phyloP scores from a whole-genome alignment of 2,329 filamentous ascomycete species.

The Lachnellula occidentalis region DNA sequence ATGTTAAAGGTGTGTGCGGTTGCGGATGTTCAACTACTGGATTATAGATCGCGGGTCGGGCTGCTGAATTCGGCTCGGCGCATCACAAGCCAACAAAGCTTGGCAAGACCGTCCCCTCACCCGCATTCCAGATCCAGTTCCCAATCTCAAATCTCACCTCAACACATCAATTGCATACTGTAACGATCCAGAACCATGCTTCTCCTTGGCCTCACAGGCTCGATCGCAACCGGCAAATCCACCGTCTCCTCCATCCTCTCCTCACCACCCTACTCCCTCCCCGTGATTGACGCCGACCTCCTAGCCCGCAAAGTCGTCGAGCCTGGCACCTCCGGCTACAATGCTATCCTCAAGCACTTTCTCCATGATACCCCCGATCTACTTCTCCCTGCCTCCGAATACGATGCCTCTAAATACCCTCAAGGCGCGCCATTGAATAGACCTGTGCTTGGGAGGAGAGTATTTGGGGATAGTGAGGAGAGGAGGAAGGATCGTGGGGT shows the following conservation, averaged over 20 bases:
- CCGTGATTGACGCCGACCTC: constrained; percentile 89
- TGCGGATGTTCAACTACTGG: too few species aligned
- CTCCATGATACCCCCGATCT: constrained; percentile 78
- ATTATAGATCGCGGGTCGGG: too few species aligned
- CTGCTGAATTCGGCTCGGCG: too few species aligned
- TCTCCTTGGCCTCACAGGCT: constrained; percentile 91
- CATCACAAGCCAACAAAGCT: too few species aligned
- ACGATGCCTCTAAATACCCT: constrained; percentile 41
- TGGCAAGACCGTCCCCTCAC: too few species aligned
- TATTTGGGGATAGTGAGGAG: constrained; percentile 77
- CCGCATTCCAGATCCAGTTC: too few species aligned
- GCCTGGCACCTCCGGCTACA: constrained; percentile 80
- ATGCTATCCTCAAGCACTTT: constrained; percentile 77
- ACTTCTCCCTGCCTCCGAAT: constrained; percentile 56
- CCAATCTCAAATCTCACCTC: too few species aligned
- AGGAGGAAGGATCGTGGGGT: constrained; percentile 65
- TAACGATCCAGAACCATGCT: constrained; percentile 55
- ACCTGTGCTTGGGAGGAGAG: constrained; percentile 73
- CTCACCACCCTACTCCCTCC: constrained; percentile 74
- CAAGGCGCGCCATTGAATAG: constrained; percentile 76
- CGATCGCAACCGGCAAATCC: constrained; percentile 96
- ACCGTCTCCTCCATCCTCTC: constrained; percentile 84
- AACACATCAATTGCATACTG: too few species aligned
- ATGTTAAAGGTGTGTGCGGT: too few species aligned
- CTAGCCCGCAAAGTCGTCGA: constrained; percentile 91